Conservation (phyloP, 768 basidiomycete genomes). For the Mycena galericulata region DNA sequence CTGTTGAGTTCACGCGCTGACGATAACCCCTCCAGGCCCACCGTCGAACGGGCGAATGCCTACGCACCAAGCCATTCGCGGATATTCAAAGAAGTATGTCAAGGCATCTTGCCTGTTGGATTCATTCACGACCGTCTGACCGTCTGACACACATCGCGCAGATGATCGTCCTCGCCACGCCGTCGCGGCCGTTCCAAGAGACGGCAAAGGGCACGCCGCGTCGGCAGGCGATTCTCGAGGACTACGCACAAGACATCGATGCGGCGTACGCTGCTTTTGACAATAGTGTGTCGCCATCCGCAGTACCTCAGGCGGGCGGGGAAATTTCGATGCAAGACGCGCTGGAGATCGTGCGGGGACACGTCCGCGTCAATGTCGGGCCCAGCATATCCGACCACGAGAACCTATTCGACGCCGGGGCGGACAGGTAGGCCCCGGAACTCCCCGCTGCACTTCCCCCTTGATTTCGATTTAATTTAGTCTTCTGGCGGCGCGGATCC, state of each 20-base stretch:
- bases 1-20: not conserved
- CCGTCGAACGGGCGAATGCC: constrained; percentile 53
- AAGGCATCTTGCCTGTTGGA: not conserved
- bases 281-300: not conserved
- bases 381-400: constrained; percentile 11
- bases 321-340: not conserved
- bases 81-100: constrained; percentile 56
- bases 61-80: constrained; percentile 57
- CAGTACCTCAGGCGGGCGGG: not conserved
- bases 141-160: constrained; percentile 27
- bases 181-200: constrained; percentile 55
- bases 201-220: constrained; percentile 56
- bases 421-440: not conserved
- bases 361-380: too few species aligned
- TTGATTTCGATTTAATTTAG: not conserved
- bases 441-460: too few species aligned
- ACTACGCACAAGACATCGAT: constrained; percentile 12
- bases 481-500: constrained; percentile 14
- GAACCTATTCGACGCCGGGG: constrained; percentile 11
- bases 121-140: not conserved
- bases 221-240: not conserved
- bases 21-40: constrained; percentile 44
- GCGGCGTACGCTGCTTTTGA: constrained; percentile 1
- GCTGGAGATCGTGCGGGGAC: constrained; percentile 15
- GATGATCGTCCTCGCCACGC: constrained; percentile 58